phyloP scores from a whole-genome alignment of 345 rosid genomes.

The Jatropha curcas region DNA sequence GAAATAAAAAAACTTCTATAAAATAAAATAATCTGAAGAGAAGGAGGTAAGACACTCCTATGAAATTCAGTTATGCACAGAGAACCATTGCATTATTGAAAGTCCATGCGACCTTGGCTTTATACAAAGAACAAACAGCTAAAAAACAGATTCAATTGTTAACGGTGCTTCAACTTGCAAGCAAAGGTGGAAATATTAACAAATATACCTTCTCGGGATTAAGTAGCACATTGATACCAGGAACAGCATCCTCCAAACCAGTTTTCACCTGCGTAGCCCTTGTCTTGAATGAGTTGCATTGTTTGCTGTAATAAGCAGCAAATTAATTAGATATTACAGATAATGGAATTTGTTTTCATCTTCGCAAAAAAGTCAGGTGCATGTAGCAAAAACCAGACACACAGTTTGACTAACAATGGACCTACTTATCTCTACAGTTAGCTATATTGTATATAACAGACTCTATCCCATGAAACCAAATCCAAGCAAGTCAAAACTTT shows the following conservation, averaged over 20 bases:
- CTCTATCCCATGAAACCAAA: too few species aligned
- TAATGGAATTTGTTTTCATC: neutral
- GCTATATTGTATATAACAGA: neutral
- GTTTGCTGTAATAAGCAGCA: slow-evolving; percentile 52
- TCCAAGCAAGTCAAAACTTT: neutral
- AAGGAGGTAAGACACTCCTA: neutral
- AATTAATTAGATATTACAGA: neutral
- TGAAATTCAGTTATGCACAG: too few species aligned
- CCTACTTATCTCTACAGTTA: neutral
- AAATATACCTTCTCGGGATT: slow-evolving; percentile 75
- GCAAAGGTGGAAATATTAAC: neutral
- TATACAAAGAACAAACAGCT: neutral
- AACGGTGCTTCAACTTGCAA: too few species aligned
- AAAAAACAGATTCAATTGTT: too few species aligned
- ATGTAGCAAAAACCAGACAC: too few species aligned
- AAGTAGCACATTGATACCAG: slow-evolving; percentile 59
- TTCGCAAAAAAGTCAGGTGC: neutral
- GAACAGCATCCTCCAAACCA: slow-evolving; percentile 57
- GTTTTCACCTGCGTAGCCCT: slow-evolving; percentile 69
- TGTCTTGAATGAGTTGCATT: slow-evolving; percentile 79
- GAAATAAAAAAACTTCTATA: too few species aligned
- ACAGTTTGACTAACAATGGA: neutral
- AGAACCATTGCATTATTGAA: neutral
- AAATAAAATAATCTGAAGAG: too few species aligned
- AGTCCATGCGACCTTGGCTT: too few species aligned